Conservation (phyloP, 106 monocot genomes). For the Dendrobium officinale region DNA sequence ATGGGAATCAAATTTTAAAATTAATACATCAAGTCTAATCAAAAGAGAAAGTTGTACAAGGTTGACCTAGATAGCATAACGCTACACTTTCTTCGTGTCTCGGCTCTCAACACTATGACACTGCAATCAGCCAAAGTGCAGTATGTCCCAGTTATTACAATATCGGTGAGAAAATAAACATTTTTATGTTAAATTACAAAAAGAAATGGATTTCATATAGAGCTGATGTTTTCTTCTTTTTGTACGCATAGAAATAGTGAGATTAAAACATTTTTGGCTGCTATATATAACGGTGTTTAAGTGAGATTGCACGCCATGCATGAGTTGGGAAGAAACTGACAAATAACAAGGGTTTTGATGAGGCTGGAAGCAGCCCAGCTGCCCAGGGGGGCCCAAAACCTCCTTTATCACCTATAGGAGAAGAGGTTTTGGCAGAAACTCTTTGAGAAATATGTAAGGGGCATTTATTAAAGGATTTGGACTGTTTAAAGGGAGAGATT, state of each 20-base stretch:
- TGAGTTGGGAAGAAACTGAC: too few species aligned
- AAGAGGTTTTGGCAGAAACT: too few species aligned
- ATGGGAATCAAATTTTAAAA: neutral
- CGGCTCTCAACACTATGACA: neutral
- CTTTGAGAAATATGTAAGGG: too few species aligned
- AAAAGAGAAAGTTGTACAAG: neutral
- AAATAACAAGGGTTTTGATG: too few species aligned
- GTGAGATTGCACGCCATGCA: neutral
- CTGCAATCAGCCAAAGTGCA: neutral
- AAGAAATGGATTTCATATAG: neutral
- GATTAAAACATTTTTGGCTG: neutral
- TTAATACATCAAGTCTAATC: neutral
- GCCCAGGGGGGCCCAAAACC: too few species aligned
- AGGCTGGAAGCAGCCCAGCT: too few species aligned
- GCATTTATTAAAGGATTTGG: too few species aligned
- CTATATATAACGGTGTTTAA: neutral
- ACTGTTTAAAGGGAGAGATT: too few species aligned
- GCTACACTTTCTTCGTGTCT: neutral
- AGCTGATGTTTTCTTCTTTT: neutral
- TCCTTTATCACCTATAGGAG: too few species aligned
- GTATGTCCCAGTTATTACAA: neutral
- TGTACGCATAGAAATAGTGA: neutral
- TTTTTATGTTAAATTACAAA: neutral
- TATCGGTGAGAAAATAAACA: neutral
- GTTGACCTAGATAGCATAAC: neutral